phyloP scores from a whole-genome alignment of 2,329 filamentous ascomycete species.

The Epichloe scottii region DNA sequence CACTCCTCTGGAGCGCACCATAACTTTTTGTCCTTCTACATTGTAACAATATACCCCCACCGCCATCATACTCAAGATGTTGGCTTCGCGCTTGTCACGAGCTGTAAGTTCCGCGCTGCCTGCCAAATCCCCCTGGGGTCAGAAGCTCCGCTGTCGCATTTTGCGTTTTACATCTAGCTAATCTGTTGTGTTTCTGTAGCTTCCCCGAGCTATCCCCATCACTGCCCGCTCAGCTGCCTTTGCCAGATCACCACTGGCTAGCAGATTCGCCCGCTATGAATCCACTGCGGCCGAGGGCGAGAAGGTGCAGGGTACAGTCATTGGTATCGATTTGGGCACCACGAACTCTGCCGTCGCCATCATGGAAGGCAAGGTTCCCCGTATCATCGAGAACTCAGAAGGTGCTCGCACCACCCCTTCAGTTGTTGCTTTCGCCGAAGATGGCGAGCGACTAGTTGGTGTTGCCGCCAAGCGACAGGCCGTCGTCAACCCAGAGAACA shows the following conservation, averaged over 20 bases:
- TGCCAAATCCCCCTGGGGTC: not conserved
- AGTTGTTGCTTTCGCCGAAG: constrained; percentile 88
- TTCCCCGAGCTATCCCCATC: constrained; percentile 63
- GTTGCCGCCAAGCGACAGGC: constrained; percentile 96
- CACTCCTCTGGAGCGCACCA: constrained; percentile 19
- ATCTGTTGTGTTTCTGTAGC: constrained; percentile 30
- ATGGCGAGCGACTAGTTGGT: constrained; percentile 92
- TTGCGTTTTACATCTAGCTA: constrained; percentile 8
- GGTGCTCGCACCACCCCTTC: constrained; percentile 56
- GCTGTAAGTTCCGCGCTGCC: constrained; percentile 43
- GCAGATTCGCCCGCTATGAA: constrained; percentile 67
- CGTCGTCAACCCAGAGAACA: constrained; percentile 97
- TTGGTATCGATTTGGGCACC: constrained; percentile 96
- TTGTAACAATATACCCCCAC: constrained; percentile 19
- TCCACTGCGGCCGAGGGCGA: constrained; percentile 44
- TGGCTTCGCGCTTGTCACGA: constrained; percentile 59
- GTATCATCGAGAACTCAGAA: constrained; percentile 97
- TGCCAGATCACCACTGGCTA: constrained; percentile 56
- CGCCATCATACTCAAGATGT: constrained; percentile 42
- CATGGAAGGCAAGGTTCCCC: constrained; percentile 92
- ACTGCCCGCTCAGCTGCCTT: constrained; percentile 54
- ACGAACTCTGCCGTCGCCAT: constrained; percentile 96
- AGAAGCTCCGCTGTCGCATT: not conserved
- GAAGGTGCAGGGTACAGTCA: constrained; percentile 91
- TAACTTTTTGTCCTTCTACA: constrained; percentile 19